Evolutionary conservation across 2,329 filamentous ascomycete species (phyloP).

Genomic region (Xylaria multiplex): DNA sequence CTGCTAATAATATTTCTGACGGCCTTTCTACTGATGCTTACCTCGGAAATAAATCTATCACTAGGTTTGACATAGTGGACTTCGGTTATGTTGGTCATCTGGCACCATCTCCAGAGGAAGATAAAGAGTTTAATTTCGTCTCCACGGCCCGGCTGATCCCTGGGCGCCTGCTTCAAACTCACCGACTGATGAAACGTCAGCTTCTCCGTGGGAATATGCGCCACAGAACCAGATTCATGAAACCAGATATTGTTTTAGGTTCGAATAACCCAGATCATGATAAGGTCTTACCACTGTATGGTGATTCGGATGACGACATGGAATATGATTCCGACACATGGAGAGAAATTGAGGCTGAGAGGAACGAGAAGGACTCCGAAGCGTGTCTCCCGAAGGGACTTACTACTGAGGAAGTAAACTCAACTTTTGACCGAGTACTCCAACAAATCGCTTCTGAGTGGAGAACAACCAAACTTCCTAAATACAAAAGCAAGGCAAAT

Average conservation of each 20-base stretch:
- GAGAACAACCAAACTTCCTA: slow-evolving; percentile 67
- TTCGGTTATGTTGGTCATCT: slow-evolving; percentile 8
- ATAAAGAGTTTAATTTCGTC: slow-evolving; percentile 34
- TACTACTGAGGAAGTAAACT: slow-evolving; percentile 58
- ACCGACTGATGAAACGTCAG: slow-evolving; percentile 42
- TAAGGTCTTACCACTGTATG: slow-evolving; percentile 60
- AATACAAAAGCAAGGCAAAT: slow-evolving; percentile 65
- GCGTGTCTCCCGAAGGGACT: slow-evolving; percentile 48
- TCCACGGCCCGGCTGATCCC: slow-evolving; percentile 17
- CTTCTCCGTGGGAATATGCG: slow-evolving; percentile 31
- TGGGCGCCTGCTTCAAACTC: slow-evolving; percentile 43
- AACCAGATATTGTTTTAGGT: slow-evolving; percentile 45
- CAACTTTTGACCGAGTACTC: slow-evolving; percentile 65
- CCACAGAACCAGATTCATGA: slow-evolving; percentile 27
- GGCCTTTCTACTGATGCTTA: slow-evolving; percentile 33
- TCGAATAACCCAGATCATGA: slow-evolving; percentile 49
- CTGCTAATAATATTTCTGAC: slow-evolving; percentile 4
- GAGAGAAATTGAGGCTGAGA: slow-evolving; percentile 70
- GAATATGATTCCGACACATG: slow-evolving; percentile 68
- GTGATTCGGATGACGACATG: slow-evolving; percentile 63
- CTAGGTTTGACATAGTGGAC: slow-evolving; percentile 43
- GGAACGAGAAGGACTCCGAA: slow-evolving; percentile 44
- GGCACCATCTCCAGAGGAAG: slow-evolving; percentile 11
- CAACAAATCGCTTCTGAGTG: slow-evolving; percentile 63
- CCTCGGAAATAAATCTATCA: slow-evolving; percentile 43